Evolutionary conservation across 768 basidiomycete genomes (phyloP), one percentile per base, ranked within the genome.

Genomic region (Phlebiopsis gigantea): DNA sequence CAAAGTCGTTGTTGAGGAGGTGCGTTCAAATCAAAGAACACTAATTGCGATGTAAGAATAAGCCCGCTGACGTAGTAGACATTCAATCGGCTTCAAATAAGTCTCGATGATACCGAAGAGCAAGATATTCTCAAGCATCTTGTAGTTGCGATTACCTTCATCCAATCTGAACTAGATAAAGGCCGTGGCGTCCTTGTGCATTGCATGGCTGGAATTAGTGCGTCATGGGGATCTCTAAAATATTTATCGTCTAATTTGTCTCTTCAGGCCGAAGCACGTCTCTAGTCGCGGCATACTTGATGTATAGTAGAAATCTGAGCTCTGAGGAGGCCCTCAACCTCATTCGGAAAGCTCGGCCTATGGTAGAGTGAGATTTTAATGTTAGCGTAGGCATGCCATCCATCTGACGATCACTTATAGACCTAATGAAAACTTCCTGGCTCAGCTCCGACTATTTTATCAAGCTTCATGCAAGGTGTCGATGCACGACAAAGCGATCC

Each of bases 141-240:
- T 58, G 73, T 91, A 10, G 82, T 87, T 0, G 82, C 87, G 2
- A 90, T 94, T 55, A 81, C 85, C 4, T 94, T 93, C 73, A 93
- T 97, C 45, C 79, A 89, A 60, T 78, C 80, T 12, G 88, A 93
- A 62, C 70, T 94, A 2, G 79, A 85, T 67, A 88, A 87, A 64
- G 84, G 80, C 0, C 74, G 85, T 28, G 87, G 87, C 1, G 87
- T 98, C 1, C 73, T 96, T 19, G 89, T 97, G 0, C 94, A 97
- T 70, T 96, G 94, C 66, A 87, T 90, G 57, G 92, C 90, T 22
- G 94, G 94, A 24, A 77, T 92, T 71, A 92, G 90, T 91, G 71
- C 68, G 88, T 79, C 19, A 14, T 50, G 17, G 8, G 39, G 21
- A 5, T 34, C 48, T 26, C 34, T 39, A 3, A 30, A 17, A 21